Base-by-base conservation (phyloP, 2,329 filamentous ascomycete genomes). In the Fusarium denticulatum region DNA sequence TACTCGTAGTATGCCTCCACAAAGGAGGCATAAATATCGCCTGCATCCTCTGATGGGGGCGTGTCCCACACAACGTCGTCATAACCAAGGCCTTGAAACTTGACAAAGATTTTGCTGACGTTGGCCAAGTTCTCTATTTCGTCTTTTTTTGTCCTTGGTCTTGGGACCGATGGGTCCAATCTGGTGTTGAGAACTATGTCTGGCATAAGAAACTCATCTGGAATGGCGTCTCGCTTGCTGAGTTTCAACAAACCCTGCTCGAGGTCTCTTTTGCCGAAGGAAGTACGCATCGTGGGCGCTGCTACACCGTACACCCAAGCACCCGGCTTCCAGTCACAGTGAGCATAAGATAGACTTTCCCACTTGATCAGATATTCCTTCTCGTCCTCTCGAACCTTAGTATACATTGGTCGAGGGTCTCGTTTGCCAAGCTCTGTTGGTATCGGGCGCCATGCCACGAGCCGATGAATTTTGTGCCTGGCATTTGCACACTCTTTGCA, bases 311-410 rank as follows among this genome's bases (percentile, higher is more conserved):
- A 96, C 2, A 97, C 88, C 96, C 96, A 99, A 22, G 92, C 88
- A 18, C 96, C 96, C 15, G 94, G 90, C 87, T 94, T 93, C 96
- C 97, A 99, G 12, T 86, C 87, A 60, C 93, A 94, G 73, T 94
- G 92, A 71, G 91, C 92, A 78, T 98, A 97, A 0, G 96, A 97
- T 63, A 89, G 87, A 0, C 87, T 86, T 49, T 93, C 90, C 94
- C 95, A 98, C 80, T 96, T 97, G 76, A 99, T 84, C 6, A 99
- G 88, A 78, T 98, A 99, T 75, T 98, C 94, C 73, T 95, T 95
- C n/a, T 93, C 87, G 61, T 94, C 92, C 39, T 85, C 83, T 16
- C 55, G 56, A 37, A 82, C 55, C 78, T 96, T 92, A 16, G 83
- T 81, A 43, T 71, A 80, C 15, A 64, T 43, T 1, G 71, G 72